These are phyloP conservation scores for Corylus americana DNA, from an alignment of 306 rosid genomes.

Conservation along the genomic window DNA sequence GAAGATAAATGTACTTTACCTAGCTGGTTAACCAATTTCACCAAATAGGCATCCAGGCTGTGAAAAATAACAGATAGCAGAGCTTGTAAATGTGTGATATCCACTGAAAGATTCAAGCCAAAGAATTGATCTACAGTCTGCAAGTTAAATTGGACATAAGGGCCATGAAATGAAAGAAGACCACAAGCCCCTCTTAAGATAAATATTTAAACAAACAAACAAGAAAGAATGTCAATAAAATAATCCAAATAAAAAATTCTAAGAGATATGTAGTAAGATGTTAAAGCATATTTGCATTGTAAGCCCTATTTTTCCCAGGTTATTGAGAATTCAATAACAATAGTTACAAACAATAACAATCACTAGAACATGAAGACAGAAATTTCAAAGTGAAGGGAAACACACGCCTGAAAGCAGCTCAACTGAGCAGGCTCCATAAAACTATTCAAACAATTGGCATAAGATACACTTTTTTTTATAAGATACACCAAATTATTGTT, in stretches of 20 bases:
- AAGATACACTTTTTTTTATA: not conserved
- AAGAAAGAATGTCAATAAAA: not conserved
- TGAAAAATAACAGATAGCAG: conserved; percentile 55
- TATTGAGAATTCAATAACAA: not conserved
- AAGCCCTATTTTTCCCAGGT: not conserved
- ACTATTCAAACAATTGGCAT: not conserved
- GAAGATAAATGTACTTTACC: conserved; percentile 33
- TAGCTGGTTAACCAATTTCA: conserved; percentile 47
- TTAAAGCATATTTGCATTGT: not conserved
- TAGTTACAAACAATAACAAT: not conserved
- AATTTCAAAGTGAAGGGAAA: conserved; percentile 4
- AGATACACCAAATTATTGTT: not conserved
- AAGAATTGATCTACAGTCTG: conserved; percentile 66
- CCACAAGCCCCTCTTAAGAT: not conserved
- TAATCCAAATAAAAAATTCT: not conserved
- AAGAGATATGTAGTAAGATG: not conserved
- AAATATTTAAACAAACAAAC: not conserved
- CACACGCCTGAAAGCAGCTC: not conserved
- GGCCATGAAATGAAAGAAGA: conserved; percentile 1
- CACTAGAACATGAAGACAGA: not conserved
- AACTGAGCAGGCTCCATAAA: not conserved
- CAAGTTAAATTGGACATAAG: conserved; percentile 21
- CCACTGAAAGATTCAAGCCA: conserved; percentile 55
- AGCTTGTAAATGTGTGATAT: conserved; percentile 60
- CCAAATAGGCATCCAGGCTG: conserved; percentile 51